Conservation (phyloP, 2,329 filamentous ascomycete genomes). For the Paramyrothecium roridum region DNA sequence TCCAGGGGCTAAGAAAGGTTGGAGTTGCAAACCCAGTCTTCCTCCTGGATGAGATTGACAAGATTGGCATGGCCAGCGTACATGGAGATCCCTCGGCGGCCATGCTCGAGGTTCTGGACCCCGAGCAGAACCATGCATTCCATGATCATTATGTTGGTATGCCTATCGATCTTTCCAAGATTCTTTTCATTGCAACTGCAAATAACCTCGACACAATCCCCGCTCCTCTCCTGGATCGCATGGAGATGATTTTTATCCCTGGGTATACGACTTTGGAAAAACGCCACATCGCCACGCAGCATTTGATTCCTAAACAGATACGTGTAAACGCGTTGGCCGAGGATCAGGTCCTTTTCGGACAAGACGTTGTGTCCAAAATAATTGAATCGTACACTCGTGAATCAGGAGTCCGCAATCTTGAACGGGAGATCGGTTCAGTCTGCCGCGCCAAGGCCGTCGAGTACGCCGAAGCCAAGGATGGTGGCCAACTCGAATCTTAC, state of each 20-base stretch:
- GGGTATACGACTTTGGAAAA: conserved; percentile 98
- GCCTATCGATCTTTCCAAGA: conserved; percentile 91
- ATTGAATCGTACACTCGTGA: conserved; percentile 97
- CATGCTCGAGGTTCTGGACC: conserved; percentile 96
- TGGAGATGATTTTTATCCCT: conserved; percentile 92
- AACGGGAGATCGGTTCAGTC: conserved; percentile 91
- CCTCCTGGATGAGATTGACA: conserved; percentile 96
- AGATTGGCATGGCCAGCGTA: conserved; percentile 85
- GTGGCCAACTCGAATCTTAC: conserved; percentile 65
- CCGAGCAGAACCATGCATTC: conserved; percentile 94
- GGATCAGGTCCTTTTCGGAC: conserved; percentile 71
- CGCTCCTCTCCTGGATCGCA: conserved; percentile 87
- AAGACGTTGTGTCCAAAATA: conserved; percentile 88
- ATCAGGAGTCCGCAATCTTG: conserved; percentile 90
- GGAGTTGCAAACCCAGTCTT: conserved; percentile 95
- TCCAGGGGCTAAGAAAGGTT: conserved; percentile 91
- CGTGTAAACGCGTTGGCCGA: conserved; percentile 79
- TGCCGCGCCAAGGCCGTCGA: conserved; percentile 95
- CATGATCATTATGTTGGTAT: conserved; percentile 96
- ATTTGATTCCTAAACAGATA: conserved; percentile 96
- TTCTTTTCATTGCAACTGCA: conserved; percentile 95
- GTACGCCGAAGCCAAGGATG: conserved; percentile 85
- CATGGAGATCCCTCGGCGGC: conserved; percentile 95
- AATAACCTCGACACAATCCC: conserved; percentile 95
- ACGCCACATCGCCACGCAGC: conserved; percentile 85